Base-by-base conservation (phyloP, 106 monocot genomes). In the Dendrobium nobile region DNA sequence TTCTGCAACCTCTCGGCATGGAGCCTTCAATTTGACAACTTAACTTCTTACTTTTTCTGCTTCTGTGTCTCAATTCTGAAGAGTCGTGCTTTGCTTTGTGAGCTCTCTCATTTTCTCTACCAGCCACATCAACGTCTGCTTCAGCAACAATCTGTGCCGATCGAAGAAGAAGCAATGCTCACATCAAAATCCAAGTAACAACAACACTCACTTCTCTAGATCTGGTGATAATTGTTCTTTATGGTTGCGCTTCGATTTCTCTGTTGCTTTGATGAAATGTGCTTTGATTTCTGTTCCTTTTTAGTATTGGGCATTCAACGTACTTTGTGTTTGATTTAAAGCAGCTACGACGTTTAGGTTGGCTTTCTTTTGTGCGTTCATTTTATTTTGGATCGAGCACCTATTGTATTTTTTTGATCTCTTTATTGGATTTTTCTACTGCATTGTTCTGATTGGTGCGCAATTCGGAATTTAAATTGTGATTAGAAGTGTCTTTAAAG, bases 141-240 rank as follows among this genome's bases (percentile, higher is more conserved):
- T 51, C 13, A 16, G 51, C 13, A 15, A 51, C 33, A 70, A 15
- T 11, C 70, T 40, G 33, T 33, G 31, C 33, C 24, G 16, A 33
- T 70, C 70, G 13, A 19, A 74, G 20, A 5, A n/a, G 74, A 20
- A 19, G 9, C 44, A 74, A 74, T 74, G 74, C 74, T 74, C 42
- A 20, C 74, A 42, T 74, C 74, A 42, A 74, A 74, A n/a, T 41
- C 74, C 43, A 74, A 44, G 74, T 74, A 44, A 74, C n/a, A 44
- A 74, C n/a, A 11, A n/a, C 4, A 44, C 8, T 74, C n/a, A 22
- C 2, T 19, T 42, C 6, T 74, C n/a, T 43, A 44, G 74, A 74
- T 74, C 74, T 74, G 74, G 43, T 37, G 33, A 70, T 70, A 22
- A 13, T 70, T 37, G 37, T 3, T 70, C 33, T 33, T 70, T 37